These are phyloP conservation scores for Eucalyptus curtisii DNA, from an alignment of 345 rosid genomes.

Conservation along the genomic window DNA sequence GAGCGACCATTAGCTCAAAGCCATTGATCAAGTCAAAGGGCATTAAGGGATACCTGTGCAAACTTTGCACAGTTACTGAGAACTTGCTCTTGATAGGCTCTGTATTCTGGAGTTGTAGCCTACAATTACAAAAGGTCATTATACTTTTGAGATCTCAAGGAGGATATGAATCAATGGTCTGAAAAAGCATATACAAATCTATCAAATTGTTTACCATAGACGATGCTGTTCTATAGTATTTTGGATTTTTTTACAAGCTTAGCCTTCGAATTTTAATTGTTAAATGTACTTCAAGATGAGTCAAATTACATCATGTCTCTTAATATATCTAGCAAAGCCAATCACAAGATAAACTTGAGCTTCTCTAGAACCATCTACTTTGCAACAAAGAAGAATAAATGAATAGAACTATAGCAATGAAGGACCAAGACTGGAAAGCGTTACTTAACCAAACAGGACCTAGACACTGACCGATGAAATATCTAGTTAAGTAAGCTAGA, in stretches of 20 bases:
- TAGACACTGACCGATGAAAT: not conserved
- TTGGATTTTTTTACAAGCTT: not conserved
- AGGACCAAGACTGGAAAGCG: not conserved
- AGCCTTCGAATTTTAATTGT: not conserved
- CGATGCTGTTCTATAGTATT: not conserved
- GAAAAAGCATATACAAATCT: not conserved
- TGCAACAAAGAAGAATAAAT: not conserved
- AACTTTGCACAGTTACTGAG: constrained; percentile 76
- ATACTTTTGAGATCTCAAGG: not conserved
- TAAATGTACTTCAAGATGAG: not conserved
- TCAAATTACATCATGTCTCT: not conserved
- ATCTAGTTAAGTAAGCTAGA: not conserved
- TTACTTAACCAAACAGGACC: not conserved
- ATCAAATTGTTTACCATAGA: not conserved
- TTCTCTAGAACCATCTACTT: not conserved
- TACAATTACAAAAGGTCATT: constrained; percentile 5
- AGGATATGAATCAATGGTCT: not conserved
- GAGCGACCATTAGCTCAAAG: not conserved
- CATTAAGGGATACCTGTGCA: constrained; percentile 46
- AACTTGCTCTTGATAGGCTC: constrained; percentile 96
- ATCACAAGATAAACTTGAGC: not conserved
- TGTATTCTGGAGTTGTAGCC: constrained; percentile 94
- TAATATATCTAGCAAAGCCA: not conserved
- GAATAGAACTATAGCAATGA: not conserved
- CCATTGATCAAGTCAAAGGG: not conserved